Conservation (phyloP, 2,329 filamentous ascomycete species). For the Xylaria multiplex region DNA sequence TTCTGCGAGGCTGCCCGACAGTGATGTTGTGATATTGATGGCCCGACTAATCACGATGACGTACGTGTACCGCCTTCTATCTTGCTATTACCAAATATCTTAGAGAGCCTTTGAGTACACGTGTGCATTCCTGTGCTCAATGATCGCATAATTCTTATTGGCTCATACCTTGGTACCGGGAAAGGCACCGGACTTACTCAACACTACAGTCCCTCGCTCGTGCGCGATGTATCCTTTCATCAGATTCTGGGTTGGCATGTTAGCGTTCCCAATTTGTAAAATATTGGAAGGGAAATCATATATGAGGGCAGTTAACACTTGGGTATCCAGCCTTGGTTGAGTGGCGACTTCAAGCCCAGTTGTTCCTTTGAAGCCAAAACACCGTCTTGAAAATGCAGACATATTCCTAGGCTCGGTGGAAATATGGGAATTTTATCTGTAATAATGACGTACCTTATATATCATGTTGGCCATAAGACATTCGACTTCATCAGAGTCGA, state of each 20-base stretch:
- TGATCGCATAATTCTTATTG: conserved; percentile 15
- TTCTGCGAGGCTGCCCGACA: conserved; percentile 36
- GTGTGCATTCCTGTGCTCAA: conserved; percentile 11
- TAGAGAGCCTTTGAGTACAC: not conserved
- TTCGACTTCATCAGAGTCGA: conserved; percentile 94
- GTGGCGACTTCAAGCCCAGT: not conserved
- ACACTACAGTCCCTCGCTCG: conserved; percentile 86
- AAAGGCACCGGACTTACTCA: conserved; percentile 93
- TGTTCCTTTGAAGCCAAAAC: not conserved
- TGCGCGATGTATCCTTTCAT: conserved; percentile 99
- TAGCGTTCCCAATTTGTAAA: conserved; percentile 40
- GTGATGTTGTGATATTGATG: conserved; percentile 15
- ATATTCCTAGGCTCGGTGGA: not conserved
- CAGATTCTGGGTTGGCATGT: conserved; percentile 68
- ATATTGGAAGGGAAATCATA: not conserved
- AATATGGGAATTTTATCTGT: not conserved
- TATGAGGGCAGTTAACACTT: not conserved
- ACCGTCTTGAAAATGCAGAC: not conserved
- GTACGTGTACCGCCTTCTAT: conserved; percentile 22
- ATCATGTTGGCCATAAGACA: conserved; percentile 96
- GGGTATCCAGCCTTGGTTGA: not conserved
- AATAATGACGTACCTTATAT: conserved; percentile 78
- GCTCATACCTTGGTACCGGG: conserved; percentile 81
- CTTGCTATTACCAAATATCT: conserved; percentile 9
- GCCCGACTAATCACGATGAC: not conserved